Conservation (phyloP, 78 protist genomes). For the Ministeria vibrans region DNA sequence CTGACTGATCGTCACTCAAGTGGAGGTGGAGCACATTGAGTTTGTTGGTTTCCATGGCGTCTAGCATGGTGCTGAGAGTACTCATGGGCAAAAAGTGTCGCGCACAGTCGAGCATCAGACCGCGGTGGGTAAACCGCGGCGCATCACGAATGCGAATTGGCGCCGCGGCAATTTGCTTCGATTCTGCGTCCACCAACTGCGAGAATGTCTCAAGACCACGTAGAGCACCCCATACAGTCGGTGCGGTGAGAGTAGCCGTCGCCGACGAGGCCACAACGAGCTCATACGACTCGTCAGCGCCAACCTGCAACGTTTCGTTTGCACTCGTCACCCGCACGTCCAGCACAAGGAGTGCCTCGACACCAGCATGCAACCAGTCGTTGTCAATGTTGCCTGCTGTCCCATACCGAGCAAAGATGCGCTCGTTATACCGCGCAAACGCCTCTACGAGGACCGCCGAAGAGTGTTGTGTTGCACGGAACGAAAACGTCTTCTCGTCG, state of each 20-base stretch:
- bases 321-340: neutral
- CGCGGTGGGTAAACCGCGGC: slow-evolving; percentile 15
- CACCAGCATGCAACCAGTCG: too few relatives aligned
- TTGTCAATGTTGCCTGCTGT: too few relatives aligned
- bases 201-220: slow-evolving; percentile 22
- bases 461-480: too few relatives aligned
- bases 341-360: too few relatives aligned
- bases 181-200: neutral
- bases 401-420: too few relatives aligned
- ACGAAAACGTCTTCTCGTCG: too few relatives aligned
- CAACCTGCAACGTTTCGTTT: slow-evolving; percentile 7
- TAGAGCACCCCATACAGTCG: slow-evolving; percentile 8
- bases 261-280: neutral
- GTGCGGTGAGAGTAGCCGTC: neutral
- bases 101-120: slow-evolving; percentile 20
- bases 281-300: slow-evolving; percentile 30
- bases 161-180: neutral
- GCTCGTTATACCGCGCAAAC: too few relatives aligned
- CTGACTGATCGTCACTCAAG: neutral
- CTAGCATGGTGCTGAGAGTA: neutral
- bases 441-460: too few relatives aligned
- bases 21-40: slow-evolving; percentile 25
- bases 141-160: neutral
- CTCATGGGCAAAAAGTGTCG: slow-evolving; percentile 8
- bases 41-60: slow-evolving; percentile 21